These are phyloP conservation scores for Prunus persica DNA, from an alignment of 306 rosid genomes.

Conservation along the genomic window Prunus_persica_NCBIv2 NC_034009.1:12872501-12873000, in stretches of 20 bases:
- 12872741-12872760: not conserved
- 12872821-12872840: not conserved
- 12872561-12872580: not conserved
- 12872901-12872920: no score
- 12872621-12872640: not conserved
- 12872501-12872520: not conserved
- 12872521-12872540: not conserved
- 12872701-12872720: not conserved
- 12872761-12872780: not conserved
- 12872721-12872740: not conserved
- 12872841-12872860: not conserved
- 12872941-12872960: no score
- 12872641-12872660: not conserved
- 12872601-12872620: not conserved
- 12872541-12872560: not conserved
- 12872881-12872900: no score
- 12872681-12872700: conserved; percentile 7
- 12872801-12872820: not conserved
- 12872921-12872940: no score
- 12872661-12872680: not conserved
- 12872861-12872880: no score
- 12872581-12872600: not conserved
- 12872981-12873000: no score
- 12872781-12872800: not conserved
- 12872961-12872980: no score